These are phyloP conservation scores for Eurotiales sp. DNA, from an alignment of 2,329 filamentous ascomycete genomes.

Conservation along the genomic window DNA sequence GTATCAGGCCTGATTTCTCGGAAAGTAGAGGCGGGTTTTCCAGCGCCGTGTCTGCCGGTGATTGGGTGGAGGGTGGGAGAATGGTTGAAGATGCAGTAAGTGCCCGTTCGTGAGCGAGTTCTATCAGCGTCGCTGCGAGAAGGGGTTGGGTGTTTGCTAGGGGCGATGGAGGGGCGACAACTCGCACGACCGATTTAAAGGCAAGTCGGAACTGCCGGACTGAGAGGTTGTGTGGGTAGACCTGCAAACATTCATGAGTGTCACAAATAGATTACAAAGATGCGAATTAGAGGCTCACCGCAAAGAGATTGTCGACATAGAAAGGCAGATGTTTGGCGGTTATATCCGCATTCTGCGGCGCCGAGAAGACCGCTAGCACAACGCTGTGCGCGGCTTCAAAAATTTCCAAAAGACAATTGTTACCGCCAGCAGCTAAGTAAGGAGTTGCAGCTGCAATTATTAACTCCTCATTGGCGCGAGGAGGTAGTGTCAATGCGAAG, in stretches of 20 bases:
- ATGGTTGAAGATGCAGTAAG: constrained; percentile 52
- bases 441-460: constrained; percentile 70
- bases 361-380: constrained; percentile 73
- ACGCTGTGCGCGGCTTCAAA: constrained; percentile 87
- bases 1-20: constrained; percentile 71
- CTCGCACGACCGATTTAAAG: constrained; percentile 78
- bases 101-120: constrained; percentile 68
- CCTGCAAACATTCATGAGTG: constrained; percentile 29
- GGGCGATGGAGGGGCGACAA: constrained; percentile 74
- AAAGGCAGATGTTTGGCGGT: constrained; percentile 71
- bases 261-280: not conserved
- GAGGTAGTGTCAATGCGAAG: constrained; percentile 66
- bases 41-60: constrained; percentile 29
- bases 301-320: constrained; percentile 77
- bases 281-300: constrained; percentile 32
- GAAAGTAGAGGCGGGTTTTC: constrained; percentile 45
- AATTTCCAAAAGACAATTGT: constrained; percentile 60
- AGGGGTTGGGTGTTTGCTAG: constrained; percentile 69
- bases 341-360: constrained; percentile 70
- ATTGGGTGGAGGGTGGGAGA: constrained; percentile 39
- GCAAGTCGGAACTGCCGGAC: constrained; percentile 83
- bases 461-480: constrained; percentile 65
- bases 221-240: constrained; percentile 75
- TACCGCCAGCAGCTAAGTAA: constrained; percentile 64
- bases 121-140: constrained; percentile 74